Base-by-base conservation (phyloP, 179 eudicot genomes). In the Heliamphora pulchella region DNA sequence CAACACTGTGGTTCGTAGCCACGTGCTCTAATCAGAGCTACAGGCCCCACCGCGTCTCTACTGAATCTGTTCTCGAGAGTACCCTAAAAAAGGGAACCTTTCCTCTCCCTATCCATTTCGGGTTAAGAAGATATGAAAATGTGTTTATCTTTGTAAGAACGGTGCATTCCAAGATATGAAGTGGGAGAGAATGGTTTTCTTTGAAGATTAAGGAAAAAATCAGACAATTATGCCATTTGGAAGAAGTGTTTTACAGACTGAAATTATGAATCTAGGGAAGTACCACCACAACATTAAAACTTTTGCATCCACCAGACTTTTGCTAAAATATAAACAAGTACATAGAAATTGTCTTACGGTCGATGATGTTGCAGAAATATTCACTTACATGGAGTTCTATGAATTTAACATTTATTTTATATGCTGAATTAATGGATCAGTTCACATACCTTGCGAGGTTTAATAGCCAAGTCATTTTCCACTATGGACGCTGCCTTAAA, bases 391-490 rank as follows among this genome's bases (percentile, higher is more conserved):
- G 43, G 43, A 63, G 9, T 63, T 63, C 20, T 63, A 63, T 20
- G 41, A 20, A 22, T 63, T 20, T 7, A 63, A 8, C 9, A 63
- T 22, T 18, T 22, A n/a, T 31, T 31, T 1, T 7, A 20, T 67
- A 9, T 67, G 50, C n/a, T 74, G 61, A 75, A 20, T 39, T 41
- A 47, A 75, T 44, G 18, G 3, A 2, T 51, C n/a, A 59, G 46
- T 64, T 46, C 14, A 73, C 78, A 67, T 84, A 93, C 97, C 96
- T 82, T 86, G 67, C 97, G 96, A 74, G 79, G 81, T 59, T 79
- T 84, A 82, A 92, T 73, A 54, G 96, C 96, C 82, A 93, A 81
- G 68, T 90, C 92, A 82, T 91, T 91, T 10, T 93, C 96, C 14
- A 80, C 82, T 67, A 91, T 77, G 8, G 87, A 86, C 65, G 78